Evolutionary conservation across 176 grass and related monocot species (phyloP), one percentile per base, ranked within the genome.

Genomic region (Avena atlantica): DNA sequence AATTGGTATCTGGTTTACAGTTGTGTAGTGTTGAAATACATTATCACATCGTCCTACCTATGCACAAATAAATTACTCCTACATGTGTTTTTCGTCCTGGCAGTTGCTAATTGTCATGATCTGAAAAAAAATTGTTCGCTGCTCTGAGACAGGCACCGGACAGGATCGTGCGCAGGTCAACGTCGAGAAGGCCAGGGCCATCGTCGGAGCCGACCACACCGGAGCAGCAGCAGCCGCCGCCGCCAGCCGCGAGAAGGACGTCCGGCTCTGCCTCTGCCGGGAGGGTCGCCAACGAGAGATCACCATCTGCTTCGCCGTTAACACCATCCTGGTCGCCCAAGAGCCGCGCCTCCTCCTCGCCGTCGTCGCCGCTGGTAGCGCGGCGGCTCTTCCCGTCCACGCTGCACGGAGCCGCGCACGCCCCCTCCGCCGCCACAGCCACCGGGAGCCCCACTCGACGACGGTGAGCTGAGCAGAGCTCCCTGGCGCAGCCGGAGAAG

Each of bases 361-460:
- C 82, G 1, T 50, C 86, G 29, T 31, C 81, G 10, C 58, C 70
- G 25, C 78, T 31, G 0, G 55, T 61, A 45, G 84, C 89, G 0
- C 71, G 89, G 5, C 62, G 89, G 84, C 89, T 90, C 42, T 86
- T 90, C 79, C 72, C 84, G 29, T 36, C 72, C 15, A 45, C 79
- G 45, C 21, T 65, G 44, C 74, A 84, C 65, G 44, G 53, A 34
- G 24, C 82, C 8, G 47, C 51, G 57, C 69, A 75, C 23, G 60
- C 14, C 4, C 52, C 81, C 62, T 60, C 84, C 62, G 51, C 84
- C 71, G 25, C 50, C 12, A 12, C 74, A 31, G 74, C 74, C 74
- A 42, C 14, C 0, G 79, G 73, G 31, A 25, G 50, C 19, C 24
- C 73, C 24, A 4, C 84, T 73, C 84, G 84, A 17, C 84, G 84